Percentiles rank a stretch among this genome's conserved stretches.
phyloP scores from a whole-genome alignment of 1,284 basidiomycete species.

The Rhodotorula sp. region DNA sequence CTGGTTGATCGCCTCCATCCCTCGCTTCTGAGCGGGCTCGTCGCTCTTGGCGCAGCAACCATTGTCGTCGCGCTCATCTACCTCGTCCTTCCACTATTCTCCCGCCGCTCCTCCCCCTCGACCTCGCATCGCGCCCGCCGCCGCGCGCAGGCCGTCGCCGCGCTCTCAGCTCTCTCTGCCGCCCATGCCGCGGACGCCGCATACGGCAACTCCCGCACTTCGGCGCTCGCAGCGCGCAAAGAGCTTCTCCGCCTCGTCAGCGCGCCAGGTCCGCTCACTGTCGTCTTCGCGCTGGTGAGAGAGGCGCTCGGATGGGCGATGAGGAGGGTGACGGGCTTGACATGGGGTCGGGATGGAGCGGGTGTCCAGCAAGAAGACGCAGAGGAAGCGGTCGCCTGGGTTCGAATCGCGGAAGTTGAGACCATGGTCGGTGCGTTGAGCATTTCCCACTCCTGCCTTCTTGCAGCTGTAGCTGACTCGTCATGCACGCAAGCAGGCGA shows the following conservation, averaged over 20 bases:
- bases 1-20: slow-evolving; percentile 27
- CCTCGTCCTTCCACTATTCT: slow-evolving; percentile 27
- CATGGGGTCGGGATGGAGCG: slow-evolving; percentile 3
- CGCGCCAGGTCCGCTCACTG: slow-evolving; percentile 11
- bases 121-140: slow-evolving; percentile 2
- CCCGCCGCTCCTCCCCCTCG: not conserved
- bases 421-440: slow-evolving; percentile 32
- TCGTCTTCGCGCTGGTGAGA: slow-evolving; percentile 18
- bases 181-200: not conserved
- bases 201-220: slow-evolving; percentile 2
- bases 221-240: slow-evolving; percentile 22
- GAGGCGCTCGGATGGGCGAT: slow-evolving; percentile 24
- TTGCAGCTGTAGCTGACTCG: no score
- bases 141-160: slow-evolving; percentile 25
- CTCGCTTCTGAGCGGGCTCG: slow-evolving; percentile 28
- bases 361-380: slow-evolving; percentile 9
- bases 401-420: slow-evolving; percentile 44
- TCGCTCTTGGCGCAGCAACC: slow-evolving; percentile 31
- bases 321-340: slow-evolving; percentile 6
- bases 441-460: not conserved
- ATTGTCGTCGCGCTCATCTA: slow-evolving; percentile 19
- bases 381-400: slow-evolving; percentile 41
- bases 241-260: slow-evolving; percentile 33
- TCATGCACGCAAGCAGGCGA: slow-evolving; percentile 14
- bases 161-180: slow-evolving; percentile 19